phyloP scores from a whole-genome alignment of 768 basidiomycete genomes.

The Saitozyma sp. region DNA sequence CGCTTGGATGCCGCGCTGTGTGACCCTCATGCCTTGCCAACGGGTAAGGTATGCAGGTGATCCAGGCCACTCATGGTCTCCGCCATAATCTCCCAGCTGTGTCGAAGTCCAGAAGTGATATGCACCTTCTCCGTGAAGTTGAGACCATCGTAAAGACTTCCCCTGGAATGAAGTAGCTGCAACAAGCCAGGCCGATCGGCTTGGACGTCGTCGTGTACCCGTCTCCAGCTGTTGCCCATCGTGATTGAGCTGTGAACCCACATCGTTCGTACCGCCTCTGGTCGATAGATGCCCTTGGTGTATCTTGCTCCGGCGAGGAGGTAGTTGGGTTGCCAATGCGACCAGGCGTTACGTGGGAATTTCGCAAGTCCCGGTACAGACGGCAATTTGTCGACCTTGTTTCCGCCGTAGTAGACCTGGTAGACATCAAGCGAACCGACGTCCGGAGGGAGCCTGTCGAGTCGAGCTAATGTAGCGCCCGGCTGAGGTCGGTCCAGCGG shows the following conservation, averaged over 20 bases:
- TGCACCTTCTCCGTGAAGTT: no score
- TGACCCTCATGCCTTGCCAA: no score
- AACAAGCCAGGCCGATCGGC: no score
- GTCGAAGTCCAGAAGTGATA: no score
- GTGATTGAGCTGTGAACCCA: not conserved
- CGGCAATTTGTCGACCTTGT: not conserved
- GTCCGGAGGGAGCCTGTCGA: not conserved
- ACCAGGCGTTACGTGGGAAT: not conserved
- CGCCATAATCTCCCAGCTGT: no score
- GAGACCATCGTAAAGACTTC: no score
- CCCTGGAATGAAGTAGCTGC: no score
- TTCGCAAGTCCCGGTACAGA: not conserved
- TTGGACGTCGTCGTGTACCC: no score
- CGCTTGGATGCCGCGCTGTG: no score
- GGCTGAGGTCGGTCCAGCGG: constrained; percentile 1
- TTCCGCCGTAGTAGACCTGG: constrained; percentile 8
- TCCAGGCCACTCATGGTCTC: no score
- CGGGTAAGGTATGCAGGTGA: no score
- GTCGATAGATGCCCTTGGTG: not conserved
- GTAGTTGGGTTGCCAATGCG: not conserved
- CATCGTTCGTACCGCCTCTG: not conserved
- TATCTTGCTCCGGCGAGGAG: not conserved
- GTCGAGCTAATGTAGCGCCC: not conserved
- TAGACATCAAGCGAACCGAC: constrained; percentile 7
- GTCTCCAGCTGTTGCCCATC: no score